Conservation (phyloP, 2,329 filamentous ascomycete genomes). For the Thermothelomyces thermophilus region DNA sequence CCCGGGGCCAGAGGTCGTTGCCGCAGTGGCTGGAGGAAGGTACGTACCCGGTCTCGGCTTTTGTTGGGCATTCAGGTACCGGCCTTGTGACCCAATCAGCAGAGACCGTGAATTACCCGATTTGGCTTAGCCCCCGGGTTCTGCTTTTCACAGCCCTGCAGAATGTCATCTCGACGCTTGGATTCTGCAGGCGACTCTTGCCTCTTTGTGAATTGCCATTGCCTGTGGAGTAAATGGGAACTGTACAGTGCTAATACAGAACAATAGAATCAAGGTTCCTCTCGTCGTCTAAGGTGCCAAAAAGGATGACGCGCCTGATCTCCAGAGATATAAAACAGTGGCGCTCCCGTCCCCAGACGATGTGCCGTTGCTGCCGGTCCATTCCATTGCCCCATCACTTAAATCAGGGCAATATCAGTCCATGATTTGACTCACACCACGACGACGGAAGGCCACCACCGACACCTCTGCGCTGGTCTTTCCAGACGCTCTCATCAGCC, state of each 20-base stretch:
- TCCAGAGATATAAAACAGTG: slow-evolving; percentile 14
- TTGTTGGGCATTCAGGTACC: slow-evolving; percentile 23
- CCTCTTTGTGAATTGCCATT: slow-evolving; percentile 11
- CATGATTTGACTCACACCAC: slow-evolving; percentile 4
- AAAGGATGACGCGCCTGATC: neutral
- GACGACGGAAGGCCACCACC: neutral
- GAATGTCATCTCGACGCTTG: slow-evolving; percentile 23
- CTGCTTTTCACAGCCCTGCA: slow-evolving; percentile 20
- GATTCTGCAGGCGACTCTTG: slow-evolving; percentile 19
- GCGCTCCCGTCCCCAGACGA: slow-evolving; percentile 1
- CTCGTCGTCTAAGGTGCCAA: slow-evolving; percentile 9
- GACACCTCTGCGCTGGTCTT: slow-evolving; percentile 12
- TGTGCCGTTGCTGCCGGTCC: neutral
- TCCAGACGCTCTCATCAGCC: slow-evolving; percentile 19
- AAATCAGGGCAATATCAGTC: neutral
- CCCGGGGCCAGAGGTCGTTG: slow-evolving; percentile 2
- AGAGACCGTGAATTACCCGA: slow-evolving; percentile 20
- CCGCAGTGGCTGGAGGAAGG: slow-evolving; percentile 6
- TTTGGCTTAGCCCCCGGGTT: slow-evolving; percentile 14
- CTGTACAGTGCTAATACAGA: slow-evolving; percentile 17
- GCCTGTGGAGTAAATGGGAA: slow-evolving; percentile 10
- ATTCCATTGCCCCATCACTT: neutral
- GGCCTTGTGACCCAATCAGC: slow-evolving; percentile 27
- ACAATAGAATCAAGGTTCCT: slow-evolving; percentile 5
- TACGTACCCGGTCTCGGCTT: slow-evolving; percentile 7